Conservation (phyloP, 1,284 basidiomycete genomes). For the Trametes sp. region DNA sequence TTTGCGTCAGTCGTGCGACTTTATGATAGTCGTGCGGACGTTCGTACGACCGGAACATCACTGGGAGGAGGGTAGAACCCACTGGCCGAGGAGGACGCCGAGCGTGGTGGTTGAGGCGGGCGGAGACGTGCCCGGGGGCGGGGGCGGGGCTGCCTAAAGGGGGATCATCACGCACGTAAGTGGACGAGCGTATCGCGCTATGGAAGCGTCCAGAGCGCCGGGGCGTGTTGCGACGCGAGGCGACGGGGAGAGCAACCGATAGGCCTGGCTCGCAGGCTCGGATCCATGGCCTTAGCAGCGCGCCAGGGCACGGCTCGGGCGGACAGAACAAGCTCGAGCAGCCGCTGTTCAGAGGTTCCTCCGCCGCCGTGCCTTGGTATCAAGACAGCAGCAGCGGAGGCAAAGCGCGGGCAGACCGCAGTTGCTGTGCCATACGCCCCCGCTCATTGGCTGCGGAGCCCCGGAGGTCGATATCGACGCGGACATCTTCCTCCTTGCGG, state of each 20-base stretch:
- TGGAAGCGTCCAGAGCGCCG: not conserved
- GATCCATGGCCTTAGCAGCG: not conserved
- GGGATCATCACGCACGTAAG: slow-evolving; percentile 11
- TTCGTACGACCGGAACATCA: too few relatives aligned
- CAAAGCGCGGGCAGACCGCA: slow-evolving; percentile 10
- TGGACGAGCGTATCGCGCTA: slow-evolving; percentile 4
- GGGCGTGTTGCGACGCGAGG: slow-evolving; percentile 1
- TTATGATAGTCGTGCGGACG: too few relatives aligned
- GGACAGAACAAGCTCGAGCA: slow-evolving; percentile 6
- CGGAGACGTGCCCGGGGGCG: slow-evolving; percentile 6
- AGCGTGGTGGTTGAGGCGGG: not conserved
- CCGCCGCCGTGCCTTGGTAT: slow-evolving; percentile 10
- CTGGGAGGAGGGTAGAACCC: too few relatives aligned
- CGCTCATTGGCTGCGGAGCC: slow-evolving; percentile 5
- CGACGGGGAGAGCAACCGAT: not conserved
- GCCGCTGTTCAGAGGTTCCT: not conserved
- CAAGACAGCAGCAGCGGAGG: not conserved
- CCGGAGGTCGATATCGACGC: slow-evolving; percentile 3
- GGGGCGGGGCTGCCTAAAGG: slow-evolving; percentile 18
- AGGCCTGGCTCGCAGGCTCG: not conserved
- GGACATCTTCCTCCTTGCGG: not conserved
- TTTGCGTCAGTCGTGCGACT: too few relatives aligned
- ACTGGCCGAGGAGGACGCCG: not conserved
- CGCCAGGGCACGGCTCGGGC: slow-evolving; percentile 6
- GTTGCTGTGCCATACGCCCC: slow-evolving; percentile 6